phyloP scores from a whole-genome alignment of 805 yeast species.

The Yarrowia osloensis region DNA sequence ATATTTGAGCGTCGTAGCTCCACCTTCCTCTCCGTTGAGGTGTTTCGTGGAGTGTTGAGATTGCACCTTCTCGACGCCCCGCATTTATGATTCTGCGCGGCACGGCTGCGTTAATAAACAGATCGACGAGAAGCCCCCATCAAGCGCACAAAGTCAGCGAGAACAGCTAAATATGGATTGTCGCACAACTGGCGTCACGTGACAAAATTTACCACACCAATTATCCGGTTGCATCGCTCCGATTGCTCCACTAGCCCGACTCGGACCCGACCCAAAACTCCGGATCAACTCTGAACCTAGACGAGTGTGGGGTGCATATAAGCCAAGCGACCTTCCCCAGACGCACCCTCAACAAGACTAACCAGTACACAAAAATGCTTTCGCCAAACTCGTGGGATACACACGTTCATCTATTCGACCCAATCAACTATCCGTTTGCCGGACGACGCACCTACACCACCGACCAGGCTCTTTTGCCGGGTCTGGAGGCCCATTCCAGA shows the following conservation, averaged over 20 bases:
- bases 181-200: neutral
- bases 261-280: neutral
- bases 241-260: neutral
- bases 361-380: neutral
- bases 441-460: conserved; percentile 7
- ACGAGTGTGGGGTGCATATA: conserved; percentile 20
- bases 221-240: neutral
- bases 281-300: conserved; percentile 11
- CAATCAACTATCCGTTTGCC: conserved; percentile 17
- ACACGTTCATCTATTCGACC: conserved; percentile 26
- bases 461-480: conserved; percentile 1
- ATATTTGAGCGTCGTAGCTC: neutral
- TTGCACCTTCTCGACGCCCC: neutral
- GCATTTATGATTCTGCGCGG: neutral
- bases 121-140: neutral
- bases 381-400: conserved; percentile 28
- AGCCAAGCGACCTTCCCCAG: conserved; percentile 1
- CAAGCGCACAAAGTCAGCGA: neutral
- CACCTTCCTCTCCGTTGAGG: neutral
- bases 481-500: conserved; percentile 4
- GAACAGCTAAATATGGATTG: neutral
- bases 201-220: neutral
- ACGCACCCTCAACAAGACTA: neutral
- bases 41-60: neutral
- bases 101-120: neutral